Conservation (phyloP, 352 stramenopile species). For the Hyaloperonospora arabidopsidis region DNA sequence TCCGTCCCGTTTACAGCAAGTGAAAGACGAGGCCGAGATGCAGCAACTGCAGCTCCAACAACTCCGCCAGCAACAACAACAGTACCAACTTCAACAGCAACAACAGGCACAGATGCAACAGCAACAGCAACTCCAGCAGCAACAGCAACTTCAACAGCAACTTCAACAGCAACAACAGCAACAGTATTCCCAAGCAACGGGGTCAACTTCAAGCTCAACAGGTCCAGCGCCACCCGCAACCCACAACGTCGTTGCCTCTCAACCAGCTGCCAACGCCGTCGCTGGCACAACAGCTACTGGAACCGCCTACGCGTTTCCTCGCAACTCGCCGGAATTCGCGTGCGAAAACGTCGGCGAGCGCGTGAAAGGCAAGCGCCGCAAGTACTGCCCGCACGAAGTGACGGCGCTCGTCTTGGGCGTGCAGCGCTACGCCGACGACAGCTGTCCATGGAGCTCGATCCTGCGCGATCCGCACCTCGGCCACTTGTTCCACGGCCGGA, state of each 20-base stretch:
- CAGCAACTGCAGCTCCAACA: slow-evolving; percentile 29
- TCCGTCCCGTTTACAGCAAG: slow-evolving; percentile 16
- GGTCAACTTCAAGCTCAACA: slow-evolving; percentile 19
- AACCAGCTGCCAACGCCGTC: slow-evolving; percentile 30
- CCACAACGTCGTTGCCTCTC: slow-evolving; percentile 35
- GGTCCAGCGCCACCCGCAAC: slow-evolving; percentile 26
- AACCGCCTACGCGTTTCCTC: slow-evolving; percentile 47
- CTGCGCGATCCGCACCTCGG: slow-evolving; percentile 63
- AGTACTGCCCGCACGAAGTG: slow-evolving; percentile 81
- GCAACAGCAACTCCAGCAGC: slow-evolving; percentile 24
- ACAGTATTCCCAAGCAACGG: slow-evolving; percentile 24
- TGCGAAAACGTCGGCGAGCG: slow-evolving; percentile 78
- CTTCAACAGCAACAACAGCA: slow-evolving; percentile 32
- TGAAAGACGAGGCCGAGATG: slow-evolving; percentile 27
- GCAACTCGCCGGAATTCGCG: slow-evolving; percentile 67
- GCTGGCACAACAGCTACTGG: slow-evolving; percentile 26
- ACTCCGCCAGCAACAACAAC: slow-evolving; percentile 26
- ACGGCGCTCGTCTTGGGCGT: slow-evolving; percentile 76
- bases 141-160: slow-evolving; percentile 27
- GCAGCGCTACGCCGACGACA: slow-evolving; percentile 77
- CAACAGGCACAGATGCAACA: slow-evolving; percentile 26
- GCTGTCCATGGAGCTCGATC: slow-evolving; percentile 79
- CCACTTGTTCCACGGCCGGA: slow-evolving; percentile 69
- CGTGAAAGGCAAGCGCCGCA: slow-evolving; percentile 75
- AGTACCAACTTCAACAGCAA: slow-evolving; percentile 29